Base-by-base conservation (phyloP, 164 flowering plant genomes). In the Nelumbo lutea region DNA sequence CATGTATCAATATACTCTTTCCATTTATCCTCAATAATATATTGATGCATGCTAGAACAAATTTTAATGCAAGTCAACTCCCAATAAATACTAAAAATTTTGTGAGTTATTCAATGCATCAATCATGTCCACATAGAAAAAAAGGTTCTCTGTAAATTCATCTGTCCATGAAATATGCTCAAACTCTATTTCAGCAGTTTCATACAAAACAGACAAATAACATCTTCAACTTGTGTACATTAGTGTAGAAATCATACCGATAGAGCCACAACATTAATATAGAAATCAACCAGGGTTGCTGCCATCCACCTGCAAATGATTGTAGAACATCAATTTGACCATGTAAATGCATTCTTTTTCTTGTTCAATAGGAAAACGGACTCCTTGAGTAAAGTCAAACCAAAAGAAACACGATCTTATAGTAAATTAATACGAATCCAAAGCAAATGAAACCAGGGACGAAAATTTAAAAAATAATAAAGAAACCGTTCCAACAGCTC, bases 281-380 rank as follows among this genome's bases (percentile, higher is more conserved):
- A 84, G 76, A 79, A 83, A 73, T 88, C 90, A 41, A 84, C 68
- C 75, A 83, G 65, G 46, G 90, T 81, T 41, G 85, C 82, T 14
- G 69, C 77, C 87, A 84, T 78, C 88, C 86, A 84, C 78, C 89
- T 88, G 84, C 68, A 79, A 65, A 55, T 73, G 52, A 47, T 43
- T 58, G 4, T 1, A 7, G 47, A 46, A 7, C 5, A 42, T 11
- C 53, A 15, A 5, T 9, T 46, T 11, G 3, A 53, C 14, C 2
- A 53, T 11, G 4, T 46, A 53, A 11, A 53, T 51, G 14, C 14
- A 53, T 53, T 11, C 27, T 27, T 27, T 53, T 11, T 53, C 3
- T 9, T 8, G 11, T 14, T 51, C 3, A 8, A 51, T 51, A 8
- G 14, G 14, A 53, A 53, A 9, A 53, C 14, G 14, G 1, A 11